phyloP scores from a whole-genome alignment of 2,329 filamentous ascomycete species.

The Microdochium trichocladiopsis region DNA sequence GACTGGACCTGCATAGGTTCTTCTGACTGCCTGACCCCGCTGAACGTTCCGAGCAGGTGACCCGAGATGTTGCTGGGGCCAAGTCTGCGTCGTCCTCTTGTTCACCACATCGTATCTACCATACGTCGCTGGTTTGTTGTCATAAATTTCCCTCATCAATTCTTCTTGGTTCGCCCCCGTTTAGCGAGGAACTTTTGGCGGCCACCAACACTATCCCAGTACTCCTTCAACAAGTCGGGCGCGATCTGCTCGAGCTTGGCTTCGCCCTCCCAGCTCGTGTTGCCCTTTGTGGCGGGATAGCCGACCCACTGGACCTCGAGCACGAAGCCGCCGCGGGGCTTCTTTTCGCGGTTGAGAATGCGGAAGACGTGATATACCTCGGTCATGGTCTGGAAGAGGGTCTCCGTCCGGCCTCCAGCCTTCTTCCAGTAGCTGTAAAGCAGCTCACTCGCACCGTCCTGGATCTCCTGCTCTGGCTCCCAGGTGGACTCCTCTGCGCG shows the following conservation, averaged over 20 bases:
- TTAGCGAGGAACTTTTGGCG: constrained; percentile 14
- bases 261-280: constrained; percentile 21
- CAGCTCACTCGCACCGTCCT: constrained; percentile 20
- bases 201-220: constrained; percentile 20
- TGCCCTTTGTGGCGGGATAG: constrained; percentile 15
- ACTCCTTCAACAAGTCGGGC: constrained; percentile 13
- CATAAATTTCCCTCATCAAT: too few species aligned
- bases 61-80: too few species aligned
- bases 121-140: too few species aligned
- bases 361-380: constrained; percentile 20
- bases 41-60: too few species aligned
- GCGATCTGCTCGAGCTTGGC: constrained; percentile 17
- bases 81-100: too few species aligned
- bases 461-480: constrained; percentile 25
- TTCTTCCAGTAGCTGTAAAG: constrained; percentile 24
- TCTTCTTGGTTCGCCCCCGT: constrained; percentile 18
- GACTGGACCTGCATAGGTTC: too few species aligned
- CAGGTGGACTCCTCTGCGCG: constrained; percentile 18
- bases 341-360: constrained; percentile 18
- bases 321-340: constrained; percentile 15
- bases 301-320: constrained; percentile 25
- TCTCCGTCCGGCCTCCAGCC: constrained; percentile 19
- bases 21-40: too few species aligned
- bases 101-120: too few species aligned
- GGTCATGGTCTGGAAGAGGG: constrained; percentile 16